Evolutionary conservation across 768 basidiomycete genomes (phyloP), one percentile per base, ranked within the genome.

Genomic region (Russula sp.): DNA sequence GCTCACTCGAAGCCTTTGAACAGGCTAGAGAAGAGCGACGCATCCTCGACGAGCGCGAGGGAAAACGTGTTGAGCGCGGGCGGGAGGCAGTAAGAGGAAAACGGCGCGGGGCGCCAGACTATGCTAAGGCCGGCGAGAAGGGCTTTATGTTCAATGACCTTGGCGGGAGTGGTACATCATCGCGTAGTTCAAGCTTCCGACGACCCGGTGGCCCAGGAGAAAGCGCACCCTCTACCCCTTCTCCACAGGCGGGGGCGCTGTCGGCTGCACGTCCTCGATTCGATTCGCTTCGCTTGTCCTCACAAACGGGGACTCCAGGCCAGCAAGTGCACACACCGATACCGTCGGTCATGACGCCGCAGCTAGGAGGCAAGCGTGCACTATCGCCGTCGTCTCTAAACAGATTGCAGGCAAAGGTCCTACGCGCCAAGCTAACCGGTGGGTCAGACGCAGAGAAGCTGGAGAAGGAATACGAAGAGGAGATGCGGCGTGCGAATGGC

Each of bases 321-420:
- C 74, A 78, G 22, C 85, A 84, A 67, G 76, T 82, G 3, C 85
- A 81, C 46, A 97, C 95, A 0, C 93, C 96, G 2, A 86, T 98
- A 56, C 96, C 95, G 0, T 86, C 87, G 2, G 94, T 94, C 7
- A 86, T 98, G 81, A 89, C 92, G 0, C 94, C 94, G 2, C 78
- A 72, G 62, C 38, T 61, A 57, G 69, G 22, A 38, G 56, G 70
- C 70, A 63, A 75, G 71, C 78, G 85, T 5, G 79, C 79, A 0
- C 69, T 90, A 58, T 88, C 88, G 0, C 85, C 87, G 2, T 87
- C 87, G 1, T 90, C 88, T 16, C 76, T 98, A 49, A 98, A 99
- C 72, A 89, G 85, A 69, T 74, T 99, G 1, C 96, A 99, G 73
- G 96, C 96, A 4, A 87, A 87, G 67, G 94, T 97, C 2, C 76